Evolutionary conservation across 257 asterid genomes (phyloP).

Genomic region (Henckelia pumila): DNA sequence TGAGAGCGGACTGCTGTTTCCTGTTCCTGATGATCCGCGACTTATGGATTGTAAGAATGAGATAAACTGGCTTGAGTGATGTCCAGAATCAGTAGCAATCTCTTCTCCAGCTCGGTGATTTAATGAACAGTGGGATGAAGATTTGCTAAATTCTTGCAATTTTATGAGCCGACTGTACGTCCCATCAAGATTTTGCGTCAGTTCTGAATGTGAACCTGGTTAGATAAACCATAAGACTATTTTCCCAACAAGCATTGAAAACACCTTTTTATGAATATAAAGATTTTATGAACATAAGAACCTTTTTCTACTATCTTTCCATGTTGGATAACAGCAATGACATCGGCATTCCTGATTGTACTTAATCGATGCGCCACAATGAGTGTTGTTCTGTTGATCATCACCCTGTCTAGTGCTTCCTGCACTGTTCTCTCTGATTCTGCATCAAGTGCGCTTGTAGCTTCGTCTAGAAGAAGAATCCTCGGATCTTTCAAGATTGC

Average conservation of each 20-base stretch:
- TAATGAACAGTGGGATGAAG: conserved; percentile 6
- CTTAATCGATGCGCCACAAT: conserved; percentile 56
- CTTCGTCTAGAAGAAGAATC: conserved; percentile 57
- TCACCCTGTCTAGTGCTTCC: conserved; percentile 49
- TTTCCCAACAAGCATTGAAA: not conserved
- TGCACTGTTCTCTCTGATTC: conserved; percentile 50
- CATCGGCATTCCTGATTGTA: conserved; percentile 48
- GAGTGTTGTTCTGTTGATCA: conserved; percentile 45
- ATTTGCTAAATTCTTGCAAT: conserved; percentile 34
- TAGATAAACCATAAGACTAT: not conserved
- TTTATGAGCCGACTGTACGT: conserved; percentile 44
- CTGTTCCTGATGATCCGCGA: conserved; percentile 28
- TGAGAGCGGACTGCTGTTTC: conserved; percentile 27
- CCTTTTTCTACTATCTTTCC: conserved; percentile 53
- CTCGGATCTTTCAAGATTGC: conserved; percentile 51
- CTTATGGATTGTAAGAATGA: conserved; percentile 28
- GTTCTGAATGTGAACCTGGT: conserved; percentile 49
- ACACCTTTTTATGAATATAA: not conserved
- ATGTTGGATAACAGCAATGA: conserved; percentile 43
- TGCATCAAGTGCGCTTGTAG: conserved; percentile 61
- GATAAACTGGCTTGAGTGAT: conserved; percentile 21
- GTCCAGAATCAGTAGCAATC: conserved; percentile 20
- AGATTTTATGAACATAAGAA: not conserved
- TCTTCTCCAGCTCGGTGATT: conserved; percentile 22
- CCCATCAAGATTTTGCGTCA: conserved; percentile 41